These are phyloP conservation scores for Pythium myriotylum DNA, from an alignment of 352 stramenopile genomes.

Conservation along the genomic window DNA sequence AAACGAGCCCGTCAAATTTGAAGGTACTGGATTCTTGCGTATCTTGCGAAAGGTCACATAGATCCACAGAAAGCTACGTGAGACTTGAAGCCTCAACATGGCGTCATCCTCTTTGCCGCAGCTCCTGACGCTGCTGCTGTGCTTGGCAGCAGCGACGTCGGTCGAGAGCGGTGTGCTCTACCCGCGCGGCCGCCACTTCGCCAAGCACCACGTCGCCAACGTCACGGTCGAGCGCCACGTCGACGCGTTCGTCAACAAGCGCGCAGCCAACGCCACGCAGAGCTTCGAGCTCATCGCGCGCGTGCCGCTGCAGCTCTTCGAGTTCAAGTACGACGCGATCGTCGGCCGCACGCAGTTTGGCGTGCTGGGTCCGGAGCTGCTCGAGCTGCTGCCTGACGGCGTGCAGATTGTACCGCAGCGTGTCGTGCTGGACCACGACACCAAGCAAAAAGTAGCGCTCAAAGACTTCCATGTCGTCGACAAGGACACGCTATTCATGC, in stretches of 20 bases:
- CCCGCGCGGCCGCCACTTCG: conserved; percentile 31
- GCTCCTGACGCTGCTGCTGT: not conserved
- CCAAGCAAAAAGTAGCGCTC: conserved; percentile 62
- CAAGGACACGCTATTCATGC: conserved; percentile 91
- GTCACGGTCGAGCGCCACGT: conserved; percentile 49
- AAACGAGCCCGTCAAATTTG: not conserved
- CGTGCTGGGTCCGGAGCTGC: conserved; percentile 61
- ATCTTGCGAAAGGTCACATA: conserved; percentile 18
- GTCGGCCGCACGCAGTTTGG: conserved; percentile 70
- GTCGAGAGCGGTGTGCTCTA: conserved; percentile 22
- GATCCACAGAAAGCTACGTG: conserved; percentile 18
- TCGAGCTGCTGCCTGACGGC: conserved; percentile 62
- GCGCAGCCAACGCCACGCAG: conserved; percentile 43
- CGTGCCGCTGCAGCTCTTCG: conserved; percentile 62
- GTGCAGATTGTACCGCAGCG: conserved; percentile 70
- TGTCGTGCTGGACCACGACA: conserved; percentile 51
- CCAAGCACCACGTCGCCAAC: conserved; percentile 28
- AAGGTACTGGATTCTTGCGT: not conserved
- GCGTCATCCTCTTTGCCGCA: no score
- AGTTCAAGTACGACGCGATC: conserved; percentile 84
- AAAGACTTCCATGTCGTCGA: conserved; percentile 88
- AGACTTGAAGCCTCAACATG: conserved; percentile 1
- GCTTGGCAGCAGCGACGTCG: not conserved
- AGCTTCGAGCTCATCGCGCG: conserved; percentile 53
- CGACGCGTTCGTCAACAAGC: conserved; percentile 52